Percentiles rank a stretch among this genome's conserved stretches.
Evolutionary conservation across 495 filamentous ascomycete genomes (phyloP).

Genomic region (Lasiosphaeriaceae sp.): DNA sequence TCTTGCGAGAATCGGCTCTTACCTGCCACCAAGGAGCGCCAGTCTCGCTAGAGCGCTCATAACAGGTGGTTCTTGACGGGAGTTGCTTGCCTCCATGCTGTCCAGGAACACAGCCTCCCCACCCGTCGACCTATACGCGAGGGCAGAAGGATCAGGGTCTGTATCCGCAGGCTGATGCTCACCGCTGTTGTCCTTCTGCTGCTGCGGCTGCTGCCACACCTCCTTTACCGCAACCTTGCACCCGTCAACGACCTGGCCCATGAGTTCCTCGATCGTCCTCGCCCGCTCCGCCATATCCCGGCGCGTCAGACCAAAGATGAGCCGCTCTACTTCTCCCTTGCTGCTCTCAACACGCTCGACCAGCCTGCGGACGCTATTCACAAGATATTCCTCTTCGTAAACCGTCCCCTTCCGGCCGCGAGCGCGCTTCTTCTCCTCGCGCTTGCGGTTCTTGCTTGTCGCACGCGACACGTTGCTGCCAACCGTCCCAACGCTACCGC

Average conservation of each 20-base stretch:
- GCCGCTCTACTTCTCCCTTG: conserved; percentile 60
- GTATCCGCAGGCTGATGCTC: not conserved
- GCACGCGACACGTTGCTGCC: conserved; percentile 61
- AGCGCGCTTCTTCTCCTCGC: conserved; percentile 93
- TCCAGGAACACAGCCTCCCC: conserved; percentile 51
- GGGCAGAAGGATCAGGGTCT: conserved; percentile 27
- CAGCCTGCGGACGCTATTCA: conserved; percentile 78
- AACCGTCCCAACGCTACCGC: conserved; percentile 58
- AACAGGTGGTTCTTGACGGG: conserved; percentile 42
- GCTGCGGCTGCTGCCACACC: conserved; percentile 53
- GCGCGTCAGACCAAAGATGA: conserved; percentile 71
- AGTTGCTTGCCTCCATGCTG: conserved; percentile 42
- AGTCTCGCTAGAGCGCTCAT: conserved; percentile 50
- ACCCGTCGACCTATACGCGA: conserved; percentile 36
- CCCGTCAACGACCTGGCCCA: conserved; percentile 66
- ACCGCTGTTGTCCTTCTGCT: conserved; percentile 1
- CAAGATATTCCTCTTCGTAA: conserved; percentile 95
- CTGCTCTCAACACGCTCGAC: conserved; percentile 77
- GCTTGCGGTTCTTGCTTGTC: conserved; percentile 75
- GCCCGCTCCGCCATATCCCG: conserved; percentile 86
- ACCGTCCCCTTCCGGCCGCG: conserved; percentile 92
- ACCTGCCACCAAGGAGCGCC: conserved; percentile 32
- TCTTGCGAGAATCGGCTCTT: too few relatives aligned
- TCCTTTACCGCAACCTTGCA: conserved; percentile 62
- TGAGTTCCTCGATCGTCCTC: conserved; percentile 64